Evolutionary conservation across 2,329 filamentous ascomycete species (phyloP), one percentile per base, ranked within the genome.

Genomic region (Epichloe elymi): DNA sequence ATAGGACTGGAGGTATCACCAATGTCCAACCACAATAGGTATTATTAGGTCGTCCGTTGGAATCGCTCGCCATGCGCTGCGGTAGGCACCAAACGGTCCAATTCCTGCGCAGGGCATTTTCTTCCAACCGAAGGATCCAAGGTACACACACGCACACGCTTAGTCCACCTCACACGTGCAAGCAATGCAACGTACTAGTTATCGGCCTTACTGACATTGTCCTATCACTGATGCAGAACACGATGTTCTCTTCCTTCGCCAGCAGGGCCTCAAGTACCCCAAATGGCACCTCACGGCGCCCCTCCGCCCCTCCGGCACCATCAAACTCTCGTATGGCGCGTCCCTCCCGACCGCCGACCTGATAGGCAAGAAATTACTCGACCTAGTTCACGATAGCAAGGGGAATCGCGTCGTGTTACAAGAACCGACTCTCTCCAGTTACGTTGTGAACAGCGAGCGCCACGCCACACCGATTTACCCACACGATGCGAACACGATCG

Each of bases 381-480:
- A 85, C 56, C 60, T 73, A n/a, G 68, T 88, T 11, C 63, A 67
- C 38, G 76, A 81, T 45, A 72, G 68, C 55, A 76, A 58, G 3
- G 74, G 72, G 33, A 62, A 68, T 10, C 61, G 72, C 4, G 79
- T 78, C 53, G 72, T 80, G 53, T 60, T 88, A 40, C 75, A 78
- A 50, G 76, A 80, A 55, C 83, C 86, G 15, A 83, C 82, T 0
- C 68, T 93, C 51, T 82, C 82, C 46, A 82, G 88, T 65, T 90
- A 90, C 67, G 79, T 88, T 49, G 72, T 79, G 45, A 68, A 84
- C 53, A 82, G 76, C 46, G 76, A 76, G 56, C 78, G 87, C 51
- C 65, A 83, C 14, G 86, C 89, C n/a, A 91, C 86, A 50, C 87
- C 87, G 60, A 70, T 70, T 42, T 93, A 93, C 61, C 81, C 85